These are phyloP conservation scores for Irineochytrium annulatum DNA, from an alignment of 192 early-diverging fungal genomes.

Conservation along the genomic window DNA sequence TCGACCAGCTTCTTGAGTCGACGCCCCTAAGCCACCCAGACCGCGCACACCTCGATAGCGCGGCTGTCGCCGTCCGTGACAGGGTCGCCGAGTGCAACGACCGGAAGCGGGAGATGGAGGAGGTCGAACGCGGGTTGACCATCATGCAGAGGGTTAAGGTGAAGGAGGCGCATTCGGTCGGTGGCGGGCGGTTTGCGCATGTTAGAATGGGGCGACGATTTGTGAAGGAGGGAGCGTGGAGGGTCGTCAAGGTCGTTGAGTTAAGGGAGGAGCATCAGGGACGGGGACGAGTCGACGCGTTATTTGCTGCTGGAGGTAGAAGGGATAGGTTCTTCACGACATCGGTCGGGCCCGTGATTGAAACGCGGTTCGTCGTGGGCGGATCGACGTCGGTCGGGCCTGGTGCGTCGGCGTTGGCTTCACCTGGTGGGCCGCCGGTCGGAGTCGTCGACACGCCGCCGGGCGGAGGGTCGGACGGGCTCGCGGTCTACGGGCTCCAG, in stretches of 20 bases:
- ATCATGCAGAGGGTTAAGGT: constrained; percentile 20
- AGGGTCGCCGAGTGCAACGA: constrained; percentile 83
- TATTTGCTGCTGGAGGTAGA: constrained; percentile 8
- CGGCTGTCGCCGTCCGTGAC: constrained; percentile 62
- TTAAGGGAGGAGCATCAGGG: constrained; percentile 10
- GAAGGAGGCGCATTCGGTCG: constrained; percentile 13
- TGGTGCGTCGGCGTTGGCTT: neutral
- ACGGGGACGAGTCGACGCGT: constrained; percentile 19
- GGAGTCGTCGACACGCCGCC: constrained; percentile 3
- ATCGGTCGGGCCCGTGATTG: constrained; percentile 1
- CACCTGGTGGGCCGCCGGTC: constrained; percentile 4
- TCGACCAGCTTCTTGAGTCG: constrained; percentile 76
- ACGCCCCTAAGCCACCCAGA: constrained; percentile 78
- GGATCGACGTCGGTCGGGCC: neutral
- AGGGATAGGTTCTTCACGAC: constrained; percentile 7
- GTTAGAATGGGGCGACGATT: constrained; percentile 11
- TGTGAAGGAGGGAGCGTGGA: constrained; percentile 20
- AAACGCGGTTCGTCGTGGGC: constrained; percentile 15
- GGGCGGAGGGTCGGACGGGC: constrained; percentile 17
- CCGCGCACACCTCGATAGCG: constrained; percentile 57
- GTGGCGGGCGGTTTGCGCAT: neutral
- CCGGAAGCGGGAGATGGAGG: constrained; percentile 68
- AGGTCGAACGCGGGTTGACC: constrained; percentile 26
- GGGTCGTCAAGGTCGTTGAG: constrained; percentile 39
- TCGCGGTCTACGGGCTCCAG: constrained; percentile 29